These are phyloP conservation scores for Coemansia sp. DNA, from an alignment of 192 early-diverging fungal genomes.

Conservation along the genomic window DNA sequence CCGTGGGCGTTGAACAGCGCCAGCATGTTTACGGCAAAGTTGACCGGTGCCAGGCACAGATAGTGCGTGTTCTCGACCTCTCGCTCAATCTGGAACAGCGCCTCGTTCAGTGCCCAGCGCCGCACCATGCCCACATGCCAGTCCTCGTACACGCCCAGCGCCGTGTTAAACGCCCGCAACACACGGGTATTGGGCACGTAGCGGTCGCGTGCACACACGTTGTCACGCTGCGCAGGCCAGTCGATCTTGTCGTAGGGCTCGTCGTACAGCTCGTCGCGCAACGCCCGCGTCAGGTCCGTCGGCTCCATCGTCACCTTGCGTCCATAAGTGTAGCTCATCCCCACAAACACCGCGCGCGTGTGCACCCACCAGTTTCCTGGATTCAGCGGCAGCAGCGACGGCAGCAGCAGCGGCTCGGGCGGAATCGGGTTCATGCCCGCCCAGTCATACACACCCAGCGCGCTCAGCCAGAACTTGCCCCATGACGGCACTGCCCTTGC, in stretches of 20 bases:
- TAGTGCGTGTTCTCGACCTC: slow-evolving; percentile 89
- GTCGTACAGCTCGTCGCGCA: slow-evolving; percentile 87
- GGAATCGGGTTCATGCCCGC: slow-evolving; percentile 94
- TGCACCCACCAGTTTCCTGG: slow-evolving; percentile 95
- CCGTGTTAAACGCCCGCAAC: slow-evolving; percentile 67
- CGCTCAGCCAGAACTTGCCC: slow-evolving; percentile 98
- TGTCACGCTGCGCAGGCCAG: slow-evolving; percentile 77
- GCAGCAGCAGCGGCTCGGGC: slow-evolving; percentile 86
- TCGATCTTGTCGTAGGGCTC: slow-evolving; percentile 79
- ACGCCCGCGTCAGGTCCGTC: slow-evolving; percentile 63
- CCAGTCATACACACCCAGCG: slow-evolving; percentile 90
- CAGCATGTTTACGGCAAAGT: slow-evolving; percentile 89
- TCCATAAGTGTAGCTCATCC: slow-evolving; percentile 92
- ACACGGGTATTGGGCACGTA: slow-evolving; percentile 79
- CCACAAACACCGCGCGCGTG: slow-evolving; percentile 87
- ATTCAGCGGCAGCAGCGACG: slow-evolving; percentile 72
- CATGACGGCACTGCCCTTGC: slow-evolving; percentile 83
- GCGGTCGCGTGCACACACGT: slow-evolving; percentile 73
- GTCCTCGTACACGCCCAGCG: slow-evolving; percentile 67
- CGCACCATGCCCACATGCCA: slow-evolving; percentile 55
- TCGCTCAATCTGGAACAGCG: slow-evolving; percentile 73
- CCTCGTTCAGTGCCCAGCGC: slow-evolving; percentile 62
- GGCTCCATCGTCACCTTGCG: slow-evolving; percentile 52
- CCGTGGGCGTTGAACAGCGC: slow-evolving; percentile 83
- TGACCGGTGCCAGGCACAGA: slow-evolving; percentile 91